Evolutionary conservation across 345 rosid species (phyloP), one percentile per base, ranked within the genome.

Genomic region (Gossypioides kirkii): DNA sequence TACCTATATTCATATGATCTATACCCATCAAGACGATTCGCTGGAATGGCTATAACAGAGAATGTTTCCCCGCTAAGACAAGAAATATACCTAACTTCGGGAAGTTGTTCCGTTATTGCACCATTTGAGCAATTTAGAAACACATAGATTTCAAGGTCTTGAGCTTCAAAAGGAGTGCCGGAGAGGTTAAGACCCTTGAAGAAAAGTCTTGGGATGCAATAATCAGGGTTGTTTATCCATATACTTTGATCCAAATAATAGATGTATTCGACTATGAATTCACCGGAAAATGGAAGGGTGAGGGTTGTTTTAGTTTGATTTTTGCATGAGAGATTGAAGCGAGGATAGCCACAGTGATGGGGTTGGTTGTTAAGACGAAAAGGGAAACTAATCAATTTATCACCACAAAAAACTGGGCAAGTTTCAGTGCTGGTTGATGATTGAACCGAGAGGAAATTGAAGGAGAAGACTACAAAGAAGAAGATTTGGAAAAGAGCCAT

Each of bases 101-200:
- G 0, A 1, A 36, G 38, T 32, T 32, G 46, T 8, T 32, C 8
- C 2, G 23, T 10, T 45, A 6, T 56, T 22, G 61, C 4, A 22
- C 61, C 61, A n/a, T 10, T 1, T 1, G 84, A 73, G 56, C 86
- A 83, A 10, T 80, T 78, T 67, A 80, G 61, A 17, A 80, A 73
- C 46, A 77, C 79, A 75, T 78, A 78, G 46, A 13, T 73, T 11
- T 1, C 36, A 11, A 26, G 32, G 26, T 26, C 9, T 3, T 18
- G 45, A 2, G 76, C 8, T 7, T 45, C 12, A 59, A 79, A 81
- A 2, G 50, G 76, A 62, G 81, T 52, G 13, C 26, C 69, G 1
- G 3, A 11, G 28, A 75, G 41, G 26, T 69, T 32, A 49, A 79
- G 68, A 2, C 62, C 32, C 2, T 52, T 9, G 20, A 79, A 81